phyloP scores from a whole-genome alignment of 352 stramenopile species.

The Pilasporangium apinafurcum region DNA sequence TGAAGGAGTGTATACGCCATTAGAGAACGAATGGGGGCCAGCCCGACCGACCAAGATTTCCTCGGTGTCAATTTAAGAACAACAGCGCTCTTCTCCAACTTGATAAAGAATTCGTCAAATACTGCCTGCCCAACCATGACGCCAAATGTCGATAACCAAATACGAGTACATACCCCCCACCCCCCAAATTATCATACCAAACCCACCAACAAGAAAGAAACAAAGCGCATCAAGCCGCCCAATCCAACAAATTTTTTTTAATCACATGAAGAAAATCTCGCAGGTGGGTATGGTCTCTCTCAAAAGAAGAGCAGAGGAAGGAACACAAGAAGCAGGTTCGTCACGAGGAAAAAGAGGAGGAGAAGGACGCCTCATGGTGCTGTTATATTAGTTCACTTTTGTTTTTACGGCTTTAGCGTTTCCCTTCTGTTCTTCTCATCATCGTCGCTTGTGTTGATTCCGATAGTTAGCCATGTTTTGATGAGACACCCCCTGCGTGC shows the following conservation, averaged over 20 bases:
- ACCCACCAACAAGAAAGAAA: not conserved
- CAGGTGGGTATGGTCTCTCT: too few relatives aligned
- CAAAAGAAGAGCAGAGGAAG: not conserved
- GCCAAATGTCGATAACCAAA: not conserved
- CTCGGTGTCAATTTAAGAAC: conserved; percentile 74
- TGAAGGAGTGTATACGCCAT: conserved; percentile 72
- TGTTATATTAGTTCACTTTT: not conserved
- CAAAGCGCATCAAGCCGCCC: not conserved
- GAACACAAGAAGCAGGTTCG: conserved; percentile 8
- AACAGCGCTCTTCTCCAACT: not conserved
- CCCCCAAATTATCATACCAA: not conserved
- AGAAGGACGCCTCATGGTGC: too few relatives aligned
- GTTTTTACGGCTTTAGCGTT: not conserved
- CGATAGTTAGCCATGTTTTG: conserved; percentile 1
- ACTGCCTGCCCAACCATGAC: not conserved
- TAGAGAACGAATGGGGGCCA: conserved; percentile 83
- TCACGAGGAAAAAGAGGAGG: conserved; percentile 16
- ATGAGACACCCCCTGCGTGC: conserved; percentile 9
- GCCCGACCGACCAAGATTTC: conserved; percentile 78
- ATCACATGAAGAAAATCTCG: too few relatives aligned
- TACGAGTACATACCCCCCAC: not conserved
- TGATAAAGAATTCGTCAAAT: conserved; percentile 1
- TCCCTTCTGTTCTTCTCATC: not conserved
- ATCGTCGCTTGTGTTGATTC: not conserved
- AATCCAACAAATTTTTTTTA: too few relatives aligned